Evolutionary conservation across 768 basidiomycete genomes (phyloP).

Genomic region (Phylloporus scabripes): DNA sequence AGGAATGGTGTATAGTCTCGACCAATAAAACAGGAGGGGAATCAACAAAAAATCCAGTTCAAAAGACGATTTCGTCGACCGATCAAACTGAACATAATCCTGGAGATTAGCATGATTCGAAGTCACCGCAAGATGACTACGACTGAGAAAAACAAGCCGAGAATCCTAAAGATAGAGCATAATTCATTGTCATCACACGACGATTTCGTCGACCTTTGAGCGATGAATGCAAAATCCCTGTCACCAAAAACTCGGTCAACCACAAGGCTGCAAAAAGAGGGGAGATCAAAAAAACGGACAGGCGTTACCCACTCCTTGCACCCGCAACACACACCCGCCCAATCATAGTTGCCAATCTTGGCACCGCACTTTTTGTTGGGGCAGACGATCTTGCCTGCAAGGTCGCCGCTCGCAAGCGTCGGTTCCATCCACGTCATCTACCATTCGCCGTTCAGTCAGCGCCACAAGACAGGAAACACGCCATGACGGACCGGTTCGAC

Average conservation of each 20-base stretch:
- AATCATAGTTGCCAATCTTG: constrained; percentile 95
- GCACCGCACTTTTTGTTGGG: constrained; percentile 87
- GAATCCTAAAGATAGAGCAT: not conserved
- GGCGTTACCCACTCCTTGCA: constrained; percentile 93
- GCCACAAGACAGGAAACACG: not conserved
- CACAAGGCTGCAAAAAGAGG: constrained; percentile 20
- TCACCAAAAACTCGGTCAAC: not conserved
- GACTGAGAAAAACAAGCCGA: too few relatives aligned
- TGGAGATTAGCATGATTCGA: too few relatives aligned
- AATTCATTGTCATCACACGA: constrained; percentile 17
- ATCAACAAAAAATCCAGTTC: not conserved
- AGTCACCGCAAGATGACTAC: too few relatives aligned
- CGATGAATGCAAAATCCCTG: constrained; percentile 63
- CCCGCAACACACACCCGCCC: constrained; percentile 90
- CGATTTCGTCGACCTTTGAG: constrained; percentile 64
- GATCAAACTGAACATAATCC: too few relatives aligned
- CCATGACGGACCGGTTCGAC: constrained; percentile 83
- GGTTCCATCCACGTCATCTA: constrained; percentile 97
- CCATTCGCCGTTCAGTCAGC: not conserved
- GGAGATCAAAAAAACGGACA: constrained; percentile 34
- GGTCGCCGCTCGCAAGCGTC: constrained; percentile 63
- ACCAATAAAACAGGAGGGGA: not conserved
- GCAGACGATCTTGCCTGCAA: constrained; percentile 87
- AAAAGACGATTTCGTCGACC: too few relatives aligned
- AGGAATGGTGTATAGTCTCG: too few relatives aligned